A percentile compares a stretch with the other conserved stretches of the same genome.
Conservation (phyloP, 108 stramenopile species). For the Halocafeteria seosinensis region DNA sequence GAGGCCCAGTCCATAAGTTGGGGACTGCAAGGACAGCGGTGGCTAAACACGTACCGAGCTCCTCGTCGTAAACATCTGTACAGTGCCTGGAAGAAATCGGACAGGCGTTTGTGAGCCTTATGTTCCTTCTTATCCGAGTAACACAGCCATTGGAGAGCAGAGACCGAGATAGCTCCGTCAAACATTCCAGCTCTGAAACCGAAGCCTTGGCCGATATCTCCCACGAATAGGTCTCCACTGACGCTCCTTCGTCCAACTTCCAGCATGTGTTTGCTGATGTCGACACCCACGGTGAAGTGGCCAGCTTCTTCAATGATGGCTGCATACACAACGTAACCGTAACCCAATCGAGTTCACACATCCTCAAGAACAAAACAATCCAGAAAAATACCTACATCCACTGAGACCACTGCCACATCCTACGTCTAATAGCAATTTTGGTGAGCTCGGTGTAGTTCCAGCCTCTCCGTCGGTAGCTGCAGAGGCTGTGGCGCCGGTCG, state of each 20-base stretch:
- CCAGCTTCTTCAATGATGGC: conserved; percentile 59
- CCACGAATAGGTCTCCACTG: conserved; percentile 13
- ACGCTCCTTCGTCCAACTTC: conserved; percentile 43
- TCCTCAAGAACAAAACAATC: background rate
- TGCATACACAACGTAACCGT: background rate
- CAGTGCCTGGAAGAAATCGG: conserved; percentile 79
- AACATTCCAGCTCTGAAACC: conserved; percentile 93
- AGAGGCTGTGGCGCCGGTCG: too few relatives aligned
- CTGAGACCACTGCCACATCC: conserved; percentile 89
- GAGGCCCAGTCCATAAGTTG: too few relatives aligned
- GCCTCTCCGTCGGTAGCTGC: too few relatives aligned
- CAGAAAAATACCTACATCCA: conserved; percentile 31
- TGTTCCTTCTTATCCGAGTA: conserved; percentile 73
- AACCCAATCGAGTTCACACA: background rate
- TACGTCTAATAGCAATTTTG: conserved; percentile 65
- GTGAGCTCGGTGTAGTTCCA: too few relatives aligned
- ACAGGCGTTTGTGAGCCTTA: conserved; percentile 62
- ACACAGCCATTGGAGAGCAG: conserved; percentile 97
- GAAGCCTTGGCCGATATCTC: conserved; percentile 91
- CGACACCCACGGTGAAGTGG: conserved; percentile 85
- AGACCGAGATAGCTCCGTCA: conserved; percentile 94
- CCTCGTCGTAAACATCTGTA: conserved; percentile 75
- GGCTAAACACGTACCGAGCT: too few relatives aligned
- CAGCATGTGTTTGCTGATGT: conserved; percentile 88
- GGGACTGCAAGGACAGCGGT: too few relatives aligned